Evolutionary conservation across 306 rosid genomes (phyloP).

Genomic region (Biancaea sappan): DNA sequence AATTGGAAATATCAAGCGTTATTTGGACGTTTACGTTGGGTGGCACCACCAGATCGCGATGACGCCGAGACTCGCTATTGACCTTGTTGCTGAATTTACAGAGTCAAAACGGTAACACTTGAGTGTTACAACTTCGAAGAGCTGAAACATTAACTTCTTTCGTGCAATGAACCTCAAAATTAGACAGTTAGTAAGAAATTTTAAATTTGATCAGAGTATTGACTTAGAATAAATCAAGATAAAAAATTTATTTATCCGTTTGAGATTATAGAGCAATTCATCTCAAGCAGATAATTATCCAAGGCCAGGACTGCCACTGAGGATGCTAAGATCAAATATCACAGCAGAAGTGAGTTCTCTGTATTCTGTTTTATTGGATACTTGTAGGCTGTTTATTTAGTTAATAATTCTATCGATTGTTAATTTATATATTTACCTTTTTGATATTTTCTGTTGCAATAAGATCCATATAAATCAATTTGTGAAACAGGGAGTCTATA

Average conservation of each 20-base stretch:
- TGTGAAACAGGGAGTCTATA: too few species aligned
- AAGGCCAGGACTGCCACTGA: too few species aligned
- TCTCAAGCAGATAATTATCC: too few species aligned
- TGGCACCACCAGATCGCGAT: not conserved
- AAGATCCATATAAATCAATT: too few species aligned
- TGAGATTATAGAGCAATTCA: too few species aligned
- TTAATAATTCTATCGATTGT: not conserved
- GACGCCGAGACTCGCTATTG: constrained; percentile 5
- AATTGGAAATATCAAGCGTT: not conserved
- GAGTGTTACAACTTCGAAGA: not conserved
- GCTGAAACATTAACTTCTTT: not conserved
- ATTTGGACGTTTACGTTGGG: not conserved
- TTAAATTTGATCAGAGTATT: too few species aligned
- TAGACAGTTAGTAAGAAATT: too few species aligned
- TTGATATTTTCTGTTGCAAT: too few species aligned
- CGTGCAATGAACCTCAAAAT: too few species aligned
- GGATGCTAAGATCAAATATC: not conserved
- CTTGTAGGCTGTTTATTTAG: not conserved
- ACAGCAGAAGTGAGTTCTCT: not conserved
- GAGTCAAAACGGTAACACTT: not conserved
- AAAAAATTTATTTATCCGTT: too few species aligned
- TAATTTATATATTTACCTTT: not conserved
- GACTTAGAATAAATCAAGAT: not conserved
- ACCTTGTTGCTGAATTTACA: constrained; percentile 4
- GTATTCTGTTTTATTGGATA: not conserved